Evolutionary conservation across 1,284 basidiomycete species (phyloP).

Genomic region (Ceratobasidium sp.): DNA sequence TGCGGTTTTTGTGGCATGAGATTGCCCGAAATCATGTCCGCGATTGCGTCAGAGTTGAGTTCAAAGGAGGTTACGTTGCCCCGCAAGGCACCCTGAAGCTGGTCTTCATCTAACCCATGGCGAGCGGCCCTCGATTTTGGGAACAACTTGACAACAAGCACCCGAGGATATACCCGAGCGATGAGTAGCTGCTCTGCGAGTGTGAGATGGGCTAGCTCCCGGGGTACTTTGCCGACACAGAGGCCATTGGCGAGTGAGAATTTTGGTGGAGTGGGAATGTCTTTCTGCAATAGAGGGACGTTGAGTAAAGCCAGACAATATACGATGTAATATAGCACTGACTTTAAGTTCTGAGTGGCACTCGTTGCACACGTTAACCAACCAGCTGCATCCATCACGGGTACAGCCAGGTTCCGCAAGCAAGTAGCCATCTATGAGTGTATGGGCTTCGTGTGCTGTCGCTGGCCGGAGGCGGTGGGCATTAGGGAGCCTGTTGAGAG

Average conservation of each 20-base stretch:
- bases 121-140: slow-evolving; percentile 51
- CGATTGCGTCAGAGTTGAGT: slow-evolving; percentile 53
- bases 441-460: background rate
- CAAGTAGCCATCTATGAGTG: background rate
- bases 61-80: slow-evolving; percentile 58
- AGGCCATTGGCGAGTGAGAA: slow-evolving; percentile 57
- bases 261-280: slow-evolving; percentile 44
- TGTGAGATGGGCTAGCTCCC: slow-evolving; percentile 52
- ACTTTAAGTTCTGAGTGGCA: background rate
- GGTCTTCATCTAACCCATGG: background rate
- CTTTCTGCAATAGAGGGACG: background rate
- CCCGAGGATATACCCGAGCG: slow-evolving; percentile 52
- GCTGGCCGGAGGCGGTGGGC: no score
- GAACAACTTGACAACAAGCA: slow-evolving; percentile 57
- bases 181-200: slow-evolving; percentile 56
- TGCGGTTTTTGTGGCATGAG: slow-evolving; percentile 56
- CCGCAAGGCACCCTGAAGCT: slow-evolving; percentile 54
- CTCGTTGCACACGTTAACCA: background rate
- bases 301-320: background rate
- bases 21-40: slow-evolving; percentile 55
- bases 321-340: background rate
- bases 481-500: no score
- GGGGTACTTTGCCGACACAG: slow-evolving; percentile 57
- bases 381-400: no score
- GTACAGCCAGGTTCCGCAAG: background rate